A percentile compares a stretch with the other conserved stretches of the same genome.
These are phyloP conservation scores for Dactylellina drechsleri DNA, from an alignment of 2,329 filamentous ascomycete genomes.

Conservation along the genomic window DNA sequence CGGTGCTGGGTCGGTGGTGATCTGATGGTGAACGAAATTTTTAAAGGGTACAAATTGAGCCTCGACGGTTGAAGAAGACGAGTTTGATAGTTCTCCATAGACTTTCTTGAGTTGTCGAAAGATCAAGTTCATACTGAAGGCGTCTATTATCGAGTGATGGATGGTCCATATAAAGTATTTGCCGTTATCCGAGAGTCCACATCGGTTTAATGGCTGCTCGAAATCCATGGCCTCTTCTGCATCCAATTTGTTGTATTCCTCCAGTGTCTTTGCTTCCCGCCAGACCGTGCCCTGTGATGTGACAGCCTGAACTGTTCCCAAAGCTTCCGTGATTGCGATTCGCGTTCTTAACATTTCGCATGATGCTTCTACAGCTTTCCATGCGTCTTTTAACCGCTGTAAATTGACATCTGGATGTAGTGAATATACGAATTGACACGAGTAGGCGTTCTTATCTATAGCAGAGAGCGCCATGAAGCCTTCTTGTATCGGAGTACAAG, in stretches of 20 bases:
- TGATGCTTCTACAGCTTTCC: neutral
- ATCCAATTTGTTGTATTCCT: conserved; percentile 7
- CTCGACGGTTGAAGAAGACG: conserved; percentile 1
- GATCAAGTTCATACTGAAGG: conserved; percentile 5
- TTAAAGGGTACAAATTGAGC: conserved; percentile 9
- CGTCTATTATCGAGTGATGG: conserved; percentile 5
- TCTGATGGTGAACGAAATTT: conserved; percentile 13
- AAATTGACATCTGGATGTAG: conserved; percentile 57
- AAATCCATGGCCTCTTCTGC: conserved; percentile 16
- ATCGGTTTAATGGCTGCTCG: conserved; percentile 13
- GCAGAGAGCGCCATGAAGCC: conserved; percentile 68
- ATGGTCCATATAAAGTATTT: conserved; percentile 10
- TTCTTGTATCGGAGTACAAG: conserved; percentile 68
- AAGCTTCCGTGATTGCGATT: conserved; percentile 55
- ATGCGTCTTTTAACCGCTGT: neutral
- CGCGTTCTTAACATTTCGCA: neutral
- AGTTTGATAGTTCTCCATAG: conserved; percentile 16
- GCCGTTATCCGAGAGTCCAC: conserved; percentile 4
- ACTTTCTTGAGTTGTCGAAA: conserved; percentile 1
- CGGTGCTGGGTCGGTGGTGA: neutral
- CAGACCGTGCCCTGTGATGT: conserved; percentile 1
- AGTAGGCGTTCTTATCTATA: conserved; percentile 67
- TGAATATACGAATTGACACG: conserved; percentile 64
- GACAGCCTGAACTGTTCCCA: conserved; percentile 55
- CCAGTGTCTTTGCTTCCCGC: conserved; percentile 15